Percentiles rank a stretch among this genome's conserved stretches.
Evolutionary conservation across 1,139 yeast genomes (phyloP).

Genomic region (Taiozyma sp.): DNA sequence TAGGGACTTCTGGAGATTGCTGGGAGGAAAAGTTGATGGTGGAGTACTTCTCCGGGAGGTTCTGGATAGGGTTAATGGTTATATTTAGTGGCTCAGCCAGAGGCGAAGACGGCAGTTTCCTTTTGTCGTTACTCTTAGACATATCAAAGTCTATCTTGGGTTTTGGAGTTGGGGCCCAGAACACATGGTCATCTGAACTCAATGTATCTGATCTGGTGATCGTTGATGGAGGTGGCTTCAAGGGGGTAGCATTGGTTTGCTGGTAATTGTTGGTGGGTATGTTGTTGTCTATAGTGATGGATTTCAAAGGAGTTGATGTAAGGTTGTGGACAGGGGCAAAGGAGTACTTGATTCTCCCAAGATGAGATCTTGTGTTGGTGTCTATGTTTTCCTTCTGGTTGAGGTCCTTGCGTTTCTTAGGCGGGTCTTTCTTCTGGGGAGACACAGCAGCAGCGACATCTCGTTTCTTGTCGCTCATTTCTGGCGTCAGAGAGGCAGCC

Average conservation of each 20-base stretch:
- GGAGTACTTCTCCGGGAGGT: slow-evolving; percentile 14
- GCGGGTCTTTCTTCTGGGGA: slow-evolving; percentile 1
- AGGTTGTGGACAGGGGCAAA: slow-evolving; percentile 11
- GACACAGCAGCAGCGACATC: not conserved
- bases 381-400: slow-evolving; percentile 4
- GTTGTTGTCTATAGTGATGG: slow-evolving; percentile 9
- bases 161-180: slow-evolving; percentile 24
- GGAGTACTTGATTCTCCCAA: slow-evolving; percentile 5
- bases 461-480: slow-evolving; percentile 1
- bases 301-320: slow-evolving; percentile 9
- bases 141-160: slow-evolving; percentile 3
- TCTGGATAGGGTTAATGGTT: slow-evolving; percentile 14
- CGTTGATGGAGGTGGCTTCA: not conserved
- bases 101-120: slow-evolving; percentile 22
- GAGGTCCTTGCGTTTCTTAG: slow-evolving; percentile 10
- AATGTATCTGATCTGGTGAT: slow-evolving; percentile 10
- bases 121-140: not conserved
- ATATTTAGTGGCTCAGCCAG: slow-evolving; percentile 8
- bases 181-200: slow-evolving; percentile 24
- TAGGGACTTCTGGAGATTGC: slow-evolving; percentile 15
- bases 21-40: slow-evolving; percentile 16
- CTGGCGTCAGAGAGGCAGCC: not conserved
- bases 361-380: not conserved
- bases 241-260: not conserved
- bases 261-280: not conserved